Percentiles rank a stretch among this genome's conserved stretches.
These are phyloP conservation scores for Microthlaspi erraticum DNA, from an alignment of 345 rosid species.

Conservation along the genomic window DNA sequence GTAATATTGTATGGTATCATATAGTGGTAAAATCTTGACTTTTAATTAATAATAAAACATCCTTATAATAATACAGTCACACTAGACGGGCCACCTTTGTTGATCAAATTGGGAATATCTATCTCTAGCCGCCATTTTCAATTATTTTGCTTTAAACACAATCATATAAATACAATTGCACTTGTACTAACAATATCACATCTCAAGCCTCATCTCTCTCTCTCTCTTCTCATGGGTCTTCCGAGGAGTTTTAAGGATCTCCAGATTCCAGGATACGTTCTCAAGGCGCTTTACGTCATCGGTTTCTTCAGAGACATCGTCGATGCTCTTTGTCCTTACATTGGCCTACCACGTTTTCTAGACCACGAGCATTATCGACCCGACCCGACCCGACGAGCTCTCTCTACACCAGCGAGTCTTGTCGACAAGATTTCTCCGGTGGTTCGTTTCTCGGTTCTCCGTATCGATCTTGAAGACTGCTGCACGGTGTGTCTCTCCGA, in stretches of 20 bases:
- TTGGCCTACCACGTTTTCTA: conserved; percentile 63
- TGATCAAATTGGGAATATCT: background rate
- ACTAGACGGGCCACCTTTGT: conserved; percentile 19
- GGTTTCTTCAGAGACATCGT: conserved; percentile 56
- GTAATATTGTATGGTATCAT: too few species aligned
- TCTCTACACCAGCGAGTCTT: conserved; percentile 51
- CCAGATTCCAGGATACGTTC: conserved; percentile 60
- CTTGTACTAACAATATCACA: conserved; percentile 8
- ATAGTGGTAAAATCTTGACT: background rate
- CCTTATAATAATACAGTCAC: background rate
- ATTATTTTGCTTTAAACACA: conserved; percentile 12
- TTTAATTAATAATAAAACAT: background rate
- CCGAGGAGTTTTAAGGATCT: conserved; percentile 63
- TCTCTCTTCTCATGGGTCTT: conserved; percentile 61
- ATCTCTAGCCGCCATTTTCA: conserved; percentile 5
- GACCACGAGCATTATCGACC: conserved; percentile 53
- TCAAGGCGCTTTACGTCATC: conserved; percentile 60
- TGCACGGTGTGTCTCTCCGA: conserved; percentile 82
- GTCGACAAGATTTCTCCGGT: conserved; percentile 62
- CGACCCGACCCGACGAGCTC: background rate
- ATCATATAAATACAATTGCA: background rate
- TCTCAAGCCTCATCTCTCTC: conserved; percentile 13
- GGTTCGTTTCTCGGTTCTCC: conserved; percentile 61
- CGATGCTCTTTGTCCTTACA: conserved; percentile 50
- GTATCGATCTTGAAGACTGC: conserved; percentile 58